Base-by-base conservation (phyloP, 2,329 filamentous ascomycete species). In the Fusarium lateritium region DNA sequence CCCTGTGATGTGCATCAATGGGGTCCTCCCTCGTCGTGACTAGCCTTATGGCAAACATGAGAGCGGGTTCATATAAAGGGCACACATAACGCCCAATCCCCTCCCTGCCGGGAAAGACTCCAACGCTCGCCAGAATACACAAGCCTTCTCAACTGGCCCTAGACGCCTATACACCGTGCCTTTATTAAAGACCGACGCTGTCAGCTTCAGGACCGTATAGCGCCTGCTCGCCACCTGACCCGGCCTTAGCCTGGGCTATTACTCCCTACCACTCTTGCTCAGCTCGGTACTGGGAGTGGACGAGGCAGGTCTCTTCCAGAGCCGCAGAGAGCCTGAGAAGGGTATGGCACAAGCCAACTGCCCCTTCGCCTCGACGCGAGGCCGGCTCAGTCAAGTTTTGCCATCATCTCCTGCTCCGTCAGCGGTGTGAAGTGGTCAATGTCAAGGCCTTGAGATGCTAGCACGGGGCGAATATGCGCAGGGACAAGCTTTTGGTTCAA, bases 351-450 rank as follows among this genome's bases (percentile, higher is more conserved):
- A 75, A 74, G 73, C 74, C 74, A 74, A 76, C 76, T 75, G 78
- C 72, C 28, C 74, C 76, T 73, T 70, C 69, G 69, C 67, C 69
- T 71, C 66, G 65, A 69, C 56, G 50, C 65, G 61, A 64, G 56
- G 57, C 59, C 39, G 26, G 59, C 82, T 94, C 92, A 99, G 83
- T 99, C 96, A 82, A 99, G 86, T 81, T 94, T 94, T 62, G 96
- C 96, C 84, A 97, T 93, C 96, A 99, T 98, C 80, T 98, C 94
- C 76, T 96, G 92, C 85, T 94, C 97, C 76, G 92, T 85, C 84
- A 99, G 86, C 45, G 95, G 95, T 75, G 90, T 94, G 81, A 99
- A 93, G 80, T 94, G 94, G 81, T 98, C 94, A 76, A 98, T 94
- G 79, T 98, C 94, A 73, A 99, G 88, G 56, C 93, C 94, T 76